phyloP scores from a whole-genome alignment of 2,329 filamentous ascomycete genomes.

The Dactylella cylindrospora region DNA sequence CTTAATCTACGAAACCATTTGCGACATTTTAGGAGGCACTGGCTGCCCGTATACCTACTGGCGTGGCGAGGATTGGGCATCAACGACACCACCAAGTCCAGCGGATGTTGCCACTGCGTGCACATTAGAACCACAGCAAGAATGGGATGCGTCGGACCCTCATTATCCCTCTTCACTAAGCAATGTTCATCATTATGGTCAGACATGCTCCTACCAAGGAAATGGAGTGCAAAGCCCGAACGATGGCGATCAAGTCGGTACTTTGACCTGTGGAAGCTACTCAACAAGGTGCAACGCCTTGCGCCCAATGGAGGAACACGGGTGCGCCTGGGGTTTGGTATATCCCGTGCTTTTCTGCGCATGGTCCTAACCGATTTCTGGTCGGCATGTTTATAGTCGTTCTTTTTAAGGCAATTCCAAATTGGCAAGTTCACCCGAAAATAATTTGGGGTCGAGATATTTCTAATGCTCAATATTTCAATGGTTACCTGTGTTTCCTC shows the following conservation, averaged over 20 bases:
- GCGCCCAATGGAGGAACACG: neutral
- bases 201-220: constrained; percentile 1
- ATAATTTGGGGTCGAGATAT: too few species aligned
- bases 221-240: neutral
- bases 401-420: too few species aligned
- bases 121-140: neutral
- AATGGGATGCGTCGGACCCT: neutral
- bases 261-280: neutral
- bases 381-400: too few species aligned
- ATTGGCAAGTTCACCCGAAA: too few species aligned
- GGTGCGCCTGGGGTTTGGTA: neutral
- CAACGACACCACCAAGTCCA: neutral
- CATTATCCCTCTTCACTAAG: neutral
- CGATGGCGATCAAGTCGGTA: neutral
- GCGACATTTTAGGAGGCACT: neutral
- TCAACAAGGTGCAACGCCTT: neutral
- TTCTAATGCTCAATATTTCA: too few species aligned
- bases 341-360: neutral
- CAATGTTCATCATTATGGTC: neutral
- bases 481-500: too few species aligned
- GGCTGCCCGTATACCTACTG: constrained; percentile 1
- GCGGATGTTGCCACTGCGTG: neutral
- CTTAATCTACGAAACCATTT: neutral
- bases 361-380: neutral
- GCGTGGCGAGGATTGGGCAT: neutral